Conservation (phyloP, 1,139 yeast species). For the Debaryomyces coudertii region DNA sequence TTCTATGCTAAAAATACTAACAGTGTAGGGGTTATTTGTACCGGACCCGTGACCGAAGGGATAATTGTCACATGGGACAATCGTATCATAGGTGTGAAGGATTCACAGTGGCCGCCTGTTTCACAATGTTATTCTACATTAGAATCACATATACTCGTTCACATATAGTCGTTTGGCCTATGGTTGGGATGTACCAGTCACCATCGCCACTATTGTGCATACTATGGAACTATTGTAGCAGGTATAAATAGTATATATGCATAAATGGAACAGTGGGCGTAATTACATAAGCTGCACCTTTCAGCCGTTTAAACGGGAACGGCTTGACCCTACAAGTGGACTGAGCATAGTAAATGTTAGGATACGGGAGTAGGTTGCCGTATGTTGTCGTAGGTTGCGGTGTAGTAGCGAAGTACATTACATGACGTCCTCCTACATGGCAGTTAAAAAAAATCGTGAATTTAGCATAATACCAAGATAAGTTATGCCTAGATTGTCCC, state of each 20-base stretch:
- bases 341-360: background rate
- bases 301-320: constrained; percentile 3
- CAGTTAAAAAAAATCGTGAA: background rate
- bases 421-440: constrained; percentile 1
- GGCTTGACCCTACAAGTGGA: constrained; percentile 1
- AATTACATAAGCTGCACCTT: background rate
- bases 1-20: background rate
- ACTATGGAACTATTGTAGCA: background rate
- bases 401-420: background rate
- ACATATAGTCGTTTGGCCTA: too few species aligned
- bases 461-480: background rate
- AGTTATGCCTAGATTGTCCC: background rate
- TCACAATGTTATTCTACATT: background rate
- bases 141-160: background rate
- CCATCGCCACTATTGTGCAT: background rate
- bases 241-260: background rate
- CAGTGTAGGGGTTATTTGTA: background rate
- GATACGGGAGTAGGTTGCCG: constrained; percentile 3
- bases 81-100: background rate
- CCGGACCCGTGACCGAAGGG: background rate
- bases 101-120: background rate
- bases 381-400: constrained; percentile 2
- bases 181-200: background rate
- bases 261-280: background rate
- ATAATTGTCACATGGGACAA: background rate